A percentile compares a stretch with the other conserved stretches of the same genome.
Evolutionary conservation across 495 filamentous ascomycete species (phyloP).

Genomic region (Xylaria intraflava): DNA sequence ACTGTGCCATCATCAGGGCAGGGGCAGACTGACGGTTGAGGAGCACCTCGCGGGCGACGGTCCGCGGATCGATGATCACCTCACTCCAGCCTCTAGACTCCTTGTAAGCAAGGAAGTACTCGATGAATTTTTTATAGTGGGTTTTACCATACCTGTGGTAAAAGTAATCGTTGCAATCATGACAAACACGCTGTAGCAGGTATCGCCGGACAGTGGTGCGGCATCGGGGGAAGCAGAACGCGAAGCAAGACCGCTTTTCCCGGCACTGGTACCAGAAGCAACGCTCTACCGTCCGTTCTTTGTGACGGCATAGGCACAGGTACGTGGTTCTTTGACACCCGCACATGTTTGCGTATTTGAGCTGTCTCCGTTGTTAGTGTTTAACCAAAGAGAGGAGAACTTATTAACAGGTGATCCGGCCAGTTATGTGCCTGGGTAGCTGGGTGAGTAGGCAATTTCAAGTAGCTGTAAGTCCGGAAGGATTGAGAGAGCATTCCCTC

Average conservation of each 20-base stretch:
- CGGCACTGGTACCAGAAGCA: constrained; percentile 9
- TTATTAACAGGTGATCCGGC: not conserved
- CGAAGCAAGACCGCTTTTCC: not conserved
- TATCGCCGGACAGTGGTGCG: not conserved
- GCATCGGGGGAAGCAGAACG: not conserved
- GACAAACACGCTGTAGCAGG: constrained; percentile 8
- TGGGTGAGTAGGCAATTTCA: too few relatives aligned
- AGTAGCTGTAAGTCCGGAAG: too few relatives aligned
- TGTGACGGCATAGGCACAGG: constrained; percentile 19
- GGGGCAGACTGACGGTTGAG: constrained; percentile 1
- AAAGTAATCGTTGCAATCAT: constrained; percentile 15
- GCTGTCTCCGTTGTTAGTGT: not conserved
- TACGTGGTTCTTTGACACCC: constrained; percentile 13
- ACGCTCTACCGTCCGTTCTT: constrained; percentile 10
- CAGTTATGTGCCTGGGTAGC: not conserved
- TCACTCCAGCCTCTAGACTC: constrained; percentile 1
- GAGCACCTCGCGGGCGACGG: constrained; percentile 8
- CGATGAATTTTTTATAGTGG: constrained; percentile 8
- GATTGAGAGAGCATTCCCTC: too few relatives aligned
- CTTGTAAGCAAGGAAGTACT: constrained; percentile 19
- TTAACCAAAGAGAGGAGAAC: not conserved
- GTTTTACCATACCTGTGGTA: constrained; percentile 4
- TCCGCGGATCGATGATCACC: constrained; percentile 14
- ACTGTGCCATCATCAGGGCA: not conserved
- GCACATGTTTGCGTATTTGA: constrained; percentile 4